These are phyloP conservation scores for Suillus cothurnatus DNA, from an alignment of 768 basidiomycete species.

Conservation along the genomic window DNA sequence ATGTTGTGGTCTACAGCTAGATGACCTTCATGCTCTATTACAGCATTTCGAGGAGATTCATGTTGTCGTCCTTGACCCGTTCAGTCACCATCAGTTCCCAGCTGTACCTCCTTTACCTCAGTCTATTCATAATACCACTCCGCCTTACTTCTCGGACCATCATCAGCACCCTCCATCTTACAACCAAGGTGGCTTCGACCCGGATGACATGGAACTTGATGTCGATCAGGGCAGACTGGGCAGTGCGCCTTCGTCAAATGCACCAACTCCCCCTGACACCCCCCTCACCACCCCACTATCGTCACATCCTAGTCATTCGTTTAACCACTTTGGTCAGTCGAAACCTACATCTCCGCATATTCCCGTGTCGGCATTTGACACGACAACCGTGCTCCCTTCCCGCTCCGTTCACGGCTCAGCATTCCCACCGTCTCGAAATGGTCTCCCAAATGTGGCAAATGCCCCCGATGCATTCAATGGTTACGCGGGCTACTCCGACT, in stretches of 20 bases:
- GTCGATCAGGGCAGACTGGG: slow-evolving; percentile 58
- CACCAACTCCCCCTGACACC: slow-evolving; percentile 43
- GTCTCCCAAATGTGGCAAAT: slow-evolving; percentile 32
- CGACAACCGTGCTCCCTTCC: slow-evolving; percentile 54
- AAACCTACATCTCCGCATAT: slow-evolving; percentile 29
- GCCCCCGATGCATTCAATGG: slow-evolving; percentile 63
- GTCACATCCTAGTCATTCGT: slow-evolving; percentile 33
- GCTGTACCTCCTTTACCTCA: slow-evolving; percentile 32
- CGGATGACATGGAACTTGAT: slow-evolving; percentile 84
- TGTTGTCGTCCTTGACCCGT: slow-evolving; percentile 67
- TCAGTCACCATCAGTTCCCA: slow-evolving; percentile 33
- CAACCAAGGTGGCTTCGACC: slow-evolving; percentile 54
- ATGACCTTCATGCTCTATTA: slow-evolving; percentile 79
- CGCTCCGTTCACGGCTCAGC: slow-evolving; percentile 38
- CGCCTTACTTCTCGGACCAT: slow-evolving; percentile 26
- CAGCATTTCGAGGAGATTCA: slow-evolving; percentile 94
- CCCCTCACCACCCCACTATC: slow-evolving; percentile 46
- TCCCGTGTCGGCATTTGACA: slow-evolving; percentile 54
- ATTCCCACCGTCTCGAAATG: slow-evolving; percentile 33
- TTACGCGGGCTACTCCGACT: slow-evolving; percentile 70
- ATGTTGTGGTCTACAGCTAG: slow-evolving; percentile 81
- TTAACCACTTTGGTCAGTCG: slow-evolving; percentile 34
- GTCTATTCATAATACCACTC: slow-evolving; percentile 35
- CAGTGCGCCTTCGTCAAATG: slow-evolving; percentile 51
- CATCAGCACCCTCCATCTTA: slow-evolving; percentile 29